Evolutionary conservation across 2,329 filamentous ascomycete species (phyloP).

Genomic region (Pestalotiopsis sp.): DNA sequence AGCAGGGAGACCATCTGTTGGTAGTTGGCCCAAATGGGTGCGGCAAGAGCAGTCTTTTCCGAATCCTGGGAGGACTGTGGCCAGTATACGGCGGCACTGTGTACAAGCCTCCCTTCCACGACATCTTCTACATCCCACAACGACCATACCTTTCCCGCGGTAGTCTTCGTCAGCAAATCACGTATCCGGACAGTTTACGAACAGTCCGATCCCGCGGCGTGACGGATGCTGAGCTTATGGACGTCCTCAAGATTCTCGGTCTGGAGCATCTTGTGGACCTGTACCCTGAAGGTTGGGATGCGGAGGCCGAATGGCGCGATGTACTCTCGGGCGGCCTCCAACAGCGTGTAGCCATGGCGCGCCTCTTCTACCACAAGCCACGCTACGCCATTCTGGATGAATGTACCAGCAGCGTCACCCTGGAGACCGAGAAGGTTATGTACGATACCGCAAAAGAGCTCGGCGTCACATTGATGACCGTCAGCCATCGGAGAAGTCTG

Average conservation of each 20-base stretch:
- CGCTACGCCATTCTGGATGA: slow-evolving; percentile 96
- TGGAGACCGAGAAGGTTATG: slow-evolving; percentile 94
- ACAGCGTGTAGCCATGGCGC: slow-evolving; percentile 94
- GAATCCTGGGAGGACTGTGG: slow-evolving; percentile 95
- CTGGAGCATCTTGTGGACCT: slow-evolving; percentile 81
- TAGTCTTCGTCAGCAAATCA: slow-evolving; percentile 92
- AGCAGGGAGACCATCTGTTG: slow-evolving; percentile 84
- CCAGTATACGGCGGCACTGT: slow-evolving; percentile 95
- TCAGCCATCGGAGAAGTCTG: slow-evolving; percentile 84
- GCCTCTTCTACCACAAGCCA: slow-evolving; percentile 89
- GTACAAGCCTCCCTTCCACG: slow-evolving; percentile 83
- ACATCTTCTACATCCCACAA: slow-evolving; percentile 98
- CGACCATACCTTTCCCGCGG: slow-evolving; percentile 90
- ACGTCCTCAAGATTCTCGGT: slow-evolving; percentile 76
- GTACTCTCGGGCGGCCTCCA: slow-evolving; percentile 90
- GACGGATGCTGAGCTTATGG: slow-evolving; percentile 76
- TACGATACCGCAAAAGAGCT: slow-evolving; percentile 93
- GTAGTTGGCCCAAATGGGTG: slow-evolving; percentile 97
- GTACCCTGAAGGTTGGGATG: slow-evolving; percentile 80
- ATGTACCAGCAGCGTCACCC: slow-evolving; percentile 91
- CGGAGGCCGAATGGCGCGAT: slow-evolving; percentile 95
- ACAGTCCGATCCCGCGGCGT: slow-evolving; percentile 85
- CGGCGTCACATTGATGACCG: slow-evolving; percentile 95
- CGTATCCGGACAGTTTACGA: slow-evolving; percentile 86
- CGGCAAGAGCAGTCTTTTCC: slow-evolving; percentile 93